These are phyloP conservation scores for Thalia dealbata DNA, from an alignment of 176 grass and related monocot species.

Conservation along the genomic window DNA sequence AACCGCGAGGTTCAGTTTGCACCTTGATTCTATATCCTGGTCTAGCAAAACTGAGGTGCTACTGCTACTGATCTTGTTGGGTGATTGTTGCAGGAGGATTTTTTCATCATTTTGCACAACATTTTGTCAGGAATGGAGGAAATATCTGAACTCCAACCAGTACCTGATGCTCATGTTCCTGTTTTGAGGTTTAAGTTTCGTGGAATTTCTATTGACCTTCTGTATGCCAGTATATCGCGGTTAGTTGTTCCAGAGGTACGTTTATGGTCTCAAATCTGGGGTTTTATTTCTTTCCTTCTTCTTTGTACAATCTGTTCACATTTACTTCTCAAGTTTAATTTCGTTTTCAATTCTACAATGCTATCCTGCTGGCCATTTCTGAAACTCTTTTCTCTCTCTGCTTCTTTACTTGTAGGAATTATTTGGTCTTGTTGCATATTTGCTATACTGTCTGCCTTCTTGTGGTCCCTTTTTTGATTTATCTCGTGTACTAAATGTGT, in stretches of 20 bases:
- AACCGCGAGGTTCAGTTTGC: constrained; percentile 62
- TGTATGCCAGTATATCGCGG: constrained; percentile 93
- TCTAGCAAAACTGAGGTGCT: neutral
- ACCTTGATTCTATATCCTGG: neutral
- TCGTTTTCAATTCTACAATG: no score
- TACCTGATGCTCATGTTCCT: constrained; percentile 94
- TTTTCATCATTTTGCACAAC: constrained; percentile 81
- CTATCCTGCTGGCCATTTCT: no score
- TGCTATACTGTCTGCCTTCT: no score
- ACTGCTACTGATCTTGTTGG: no score
- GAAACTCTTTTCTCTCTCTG: no score
- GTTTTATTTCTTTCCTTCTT: constrained; percentile 14
- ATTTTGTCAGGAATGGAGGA: constrained; percentile 64
- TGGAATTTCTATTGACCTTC: constrained; percentile 96
- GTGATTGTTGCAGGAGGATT: constrained; percentile 65
- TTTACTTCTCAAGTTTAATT: no score
- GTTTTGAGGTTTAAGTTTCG: constrained; percentile 95
- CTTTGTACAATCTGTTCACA: neutral
- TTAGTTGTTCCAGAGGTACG: constrained; percentile 78
- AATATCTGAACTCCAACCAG: constrained; percentile 80
- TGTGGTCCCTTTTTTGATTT: no score
- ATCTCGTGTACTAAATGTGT: no score
- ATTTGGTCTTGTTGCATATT: no score
- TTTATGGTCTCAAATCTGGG: neutral
- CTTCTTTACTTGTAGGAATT: no score